A percentile compares a stretch with the other conserved stretches of the same genome.
Conservation (phyloP, 2,329 filamentous ascomycete species). For the Didymella segeticola region DNA sequence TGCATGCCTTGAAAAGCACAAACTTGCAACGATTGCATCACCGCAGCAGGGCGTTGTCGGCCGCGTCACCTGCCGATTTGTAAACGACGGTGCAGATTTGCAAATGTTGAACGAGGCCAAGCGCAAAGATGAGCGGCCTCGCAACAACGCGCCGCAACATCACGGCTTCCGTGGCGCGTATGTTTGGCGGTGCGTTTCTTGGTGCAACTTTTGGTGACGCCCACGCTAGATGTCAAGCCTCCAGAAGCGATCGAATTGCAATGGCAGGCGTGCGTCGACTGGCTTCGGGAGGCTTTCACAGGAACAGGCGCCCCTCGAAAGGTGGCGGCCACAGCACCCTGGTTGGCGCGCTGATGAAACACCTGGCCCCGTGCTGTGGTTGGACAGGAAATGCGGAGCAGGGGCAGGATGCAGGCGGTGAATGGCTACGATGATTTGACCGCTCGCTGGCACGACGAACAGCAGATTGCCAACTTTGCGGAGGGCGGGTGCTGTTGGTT, state of each 20-base stretch:
- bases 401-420: slow-evolving; percentile 19
- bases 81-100: slow-evolving; percentile 1
- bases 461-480: slow-evolving; percentile 14
- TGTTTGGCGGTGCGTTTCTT: slow-evolving; percentile 2
- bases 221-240: slow-evolving; percentile 13
- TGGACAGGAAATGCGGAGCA: slow-evolving; percentile 13
- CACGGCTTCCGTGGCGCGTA: neutral
- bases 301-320: slow-evolving; percentile 6
- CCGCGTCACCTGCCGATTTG: slow-evolving; percentile 12
- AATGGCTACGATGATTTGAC: slow-evolving; percentile 7
- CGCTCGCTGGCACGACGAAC: slow-evolving; percentile 4
- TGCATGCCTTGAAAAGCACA: slow-evolving; percentile 4
- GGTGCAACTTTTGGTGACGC: slow-evolving; percentile 6
- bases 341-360: slow-evolving; percentile 17
- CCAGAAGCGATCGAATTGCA: slow-evolving; percentile 14
- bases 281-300: slow-evolving; percentile 17
- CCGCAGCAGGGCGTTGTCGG: slow-evolving; percentile 1
- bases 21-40: slow-evolving; percentile 3
- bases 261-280: neutral
- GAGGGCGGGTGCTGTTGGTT: slow-evolving; percentile 2
- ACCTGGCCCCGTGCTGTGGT: slow-evolving; percentile 3
- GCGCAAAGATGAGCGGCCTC: slow-evolving; percentile 1
- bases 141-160: neutral
- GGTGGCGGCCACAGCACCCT: slow-evolving; percentile 15
- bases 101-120: neutral